Evolutionary conservation across 2,329 filamentous ascomycete genomes (phyloP), one percentile per base, ranked within the genome.

Genomic region (Calonectria pseudoturangicola): DNA sequence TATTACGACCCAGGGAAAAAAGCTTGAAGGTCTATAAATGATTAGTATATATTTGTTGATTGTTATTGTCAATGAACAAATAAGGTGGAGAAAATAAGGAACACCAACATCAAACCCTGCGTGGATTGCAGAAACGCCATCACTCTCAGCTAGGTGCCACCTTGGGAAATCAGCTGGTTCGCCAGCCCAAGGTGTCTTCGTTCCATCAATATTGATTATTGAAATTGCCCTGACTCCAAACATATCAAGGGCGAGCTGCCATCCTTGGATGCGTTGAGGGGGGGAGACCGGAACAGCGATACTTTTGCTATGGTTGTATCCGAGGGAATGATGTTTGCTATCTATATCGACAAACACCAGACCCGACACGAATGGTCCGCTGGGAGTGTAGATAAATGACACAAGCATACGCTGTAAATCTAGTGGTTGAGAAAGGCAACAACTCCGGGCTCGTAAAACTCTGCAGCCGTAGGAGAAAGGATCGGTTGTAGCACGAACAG

Each of bases 71-170:
- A 21, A 21, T 21, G 21, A 21, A 21, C 21, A 12, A 4, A 3
- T 13, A 25, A 21, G 5, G 18, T 9, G 16, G 21, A 36, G 27
- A 36, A 43, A 10, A 47, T 10, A 47, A 47, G 33, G 12, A 43
- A 58, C 21, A 68, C 68, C 25, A 3, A 74, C 73, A 56, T 76
- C 75, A 27, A 76, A 74, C 28, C 75, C 73, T 45, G 67, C 75
- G 27, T 69, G 67, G n/a, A 75, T 43, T 21, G 69, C 65, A 54
- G 41, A 58, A 47, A 76, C 43, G 4, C 58, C 64, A 39, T 65
- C 25, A 6, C 36, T 12, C 25, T 54, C 67, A 1, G 58, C 62
- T 39, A 75, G 41, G 25, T 30, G 72, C 74, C 72, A 73, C 45
- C 33, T 70, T 18, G 74, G 69, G 6, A 64, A 66, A 13, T 62